Conservation (phyloP, 2,329 filamentous ascomycete species). For the Diplocarpon rosae region DNA sequence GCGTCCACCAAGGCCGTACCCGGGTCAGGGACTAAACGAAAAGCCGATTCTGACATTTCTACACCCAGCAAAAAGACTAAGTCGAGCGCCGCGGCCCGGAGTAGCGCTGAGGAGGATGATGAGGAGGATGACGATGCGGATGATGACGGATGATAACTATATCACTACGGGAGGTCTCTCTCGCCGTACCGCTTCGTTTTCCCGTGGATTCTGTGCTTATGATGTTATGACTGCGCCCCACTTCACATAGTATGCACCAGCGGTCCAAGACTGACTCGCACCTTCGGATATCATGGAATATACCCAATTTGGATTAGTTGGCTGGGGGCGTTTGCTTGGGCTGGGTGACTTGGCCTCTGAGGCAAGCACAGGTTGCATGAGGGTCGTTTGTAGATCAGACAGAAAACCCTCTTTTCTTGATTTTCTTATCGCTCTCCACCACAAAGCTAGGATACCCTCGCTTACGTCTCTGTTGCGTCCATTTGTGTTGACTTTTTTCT, state of each 20-base stretch:
- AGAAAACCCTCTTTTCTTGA: conserved; percentile 17
- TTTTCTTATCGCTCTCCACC: conserved; percentile 12
- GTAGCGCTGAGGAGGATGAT: conserved; percentile 26
- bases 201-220: conserved; percentile 9
- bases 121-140: conserved; percentile 27
- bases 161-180: background rate
- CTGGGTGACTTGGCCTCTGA: conserved; percentile 11
- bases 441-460: conserved; percentile 17
- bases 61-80: conserved; percentile 44
- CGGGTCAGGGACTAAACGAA: conserved; percentile 44
- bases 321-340: conserved; percentile 13
- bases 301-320: conserved; percentile 10
- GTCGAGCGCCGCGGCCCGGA: conserved; percentile 26
- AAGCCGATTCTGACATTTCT: conserved; percentile 40
- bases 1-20: conserved; percentile 22
- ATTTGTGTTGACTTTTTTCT: conserved; percentile 6
- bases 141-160: conserved; percentile 18
- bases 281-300: conserved; percentile 11
- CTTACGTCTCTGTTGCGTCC: conserved; percentile 4
- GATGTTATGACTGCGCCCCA: conserved; percentile 24
- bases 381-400: conserved; percentile 12
- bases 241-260: no score
- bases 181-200: conserved; percentile 6
- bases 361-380: conserved; percentile 11
- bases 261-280: conserved; percentile 1